Evolutionary conservation across 2,329 filamentous ascomycete genomes (phyloP).

Genomic region (Colletotrichum higginsianum): DNA sequence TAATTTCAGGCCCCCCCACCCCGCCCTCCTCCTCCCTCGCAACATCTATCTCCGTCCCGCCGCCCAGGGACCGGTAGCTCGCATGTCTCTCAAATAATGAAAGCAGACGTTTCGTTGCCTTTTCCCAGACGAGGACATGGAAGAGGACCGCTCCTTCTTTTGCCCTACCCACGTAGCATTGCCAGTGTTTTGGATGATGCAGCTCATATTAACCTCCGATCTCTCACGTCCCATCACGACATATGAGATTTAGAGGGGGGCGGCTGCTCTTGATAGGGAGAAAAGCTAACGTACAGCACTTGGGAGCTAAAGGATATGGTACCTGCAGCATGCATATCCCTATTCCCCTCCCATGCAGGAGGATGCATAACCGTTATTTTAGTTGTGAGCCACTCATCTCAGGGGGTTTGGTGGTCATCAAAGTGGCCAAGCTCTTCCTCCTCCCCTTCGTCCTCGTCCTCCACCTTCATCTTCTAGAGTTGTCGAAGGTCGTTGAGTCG

Average conservation of each 20-base stretch:
- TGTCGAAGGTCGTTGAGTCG: too few relatives aligned
- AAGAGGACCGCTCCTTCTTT: background rate
- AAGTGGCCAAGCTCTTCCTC: conserved; percentile 6
- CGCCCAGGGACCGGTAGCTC: conserved; percentile 12
- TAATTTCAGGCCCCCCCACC: background rate
- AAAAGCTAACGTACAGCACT: background rate
- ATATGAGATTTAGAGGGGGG: background rate
- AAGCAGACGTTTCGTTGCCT: background rate
- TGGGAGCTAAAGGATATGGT: conserved; percentile 4
- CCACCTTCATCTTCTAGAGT: too few relatives aligned
- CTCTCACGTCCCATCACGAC: conserved; percentile 9
- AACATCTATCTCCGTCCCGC: background rate
- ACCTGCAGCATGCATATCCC: conserved; percentile 15
- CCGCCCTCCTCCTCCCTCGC: background rate
- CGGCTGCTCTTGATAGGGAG: background rate
- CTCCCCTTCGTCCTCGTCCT: background rate
- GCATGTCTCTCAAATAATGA: background rate
- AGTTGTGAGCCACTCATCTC: background rate
- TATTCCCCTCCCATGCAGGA: conserved; percentile 9
- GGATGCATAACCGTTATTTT: background rate
- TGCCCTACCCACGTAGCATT: conserved; percentile 3
- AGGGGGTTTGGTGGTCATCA: conserved; percentile 11
- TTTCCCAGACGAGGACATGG: background rate
- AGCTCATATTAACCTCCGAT: conserved; percentile 24
- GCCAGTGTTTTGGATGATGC: conserved; percentile 18